Evolutionary conservation across 2,329 filamentous ascomycete species (phyloP), one percentile per base, ranked within the genome.

Genomic region (Bimuria novae-zelandiae): DNA sequence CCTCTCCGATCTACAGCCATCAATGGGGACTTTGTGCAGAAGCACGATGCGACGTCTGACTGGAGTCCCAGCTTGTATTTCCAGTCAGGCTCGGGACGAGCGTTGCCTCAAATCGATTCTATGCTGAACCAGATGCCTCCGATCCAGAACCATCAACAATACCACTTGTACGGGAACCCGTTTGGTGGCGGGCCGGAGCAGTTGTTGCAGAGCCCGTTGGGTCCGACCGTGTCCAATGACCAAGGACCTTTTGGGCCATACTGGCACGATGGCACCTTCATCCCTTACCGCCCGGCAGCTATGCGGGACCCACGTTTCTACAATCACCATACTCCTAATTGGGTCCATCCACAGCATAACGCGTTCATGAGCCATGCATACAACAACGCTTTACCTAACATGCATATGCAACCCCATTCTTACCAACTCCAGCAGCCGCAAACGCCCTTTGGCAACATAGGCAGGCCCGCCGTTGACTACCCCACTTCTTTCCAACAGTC

Each of bases 111-210:
- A 47, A 79, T 85, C 58, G 84, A 87, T 64, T 87, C 84, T 4
- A 77, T 85, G 69, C 74, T 87, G 49, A 80, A 84, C 51, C 84
- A 87, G 67, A 79, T 80, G 52, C 75, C 82, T 5, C 75, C 86
- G 12, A 82, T 87, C 42, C 82, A 85, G 25, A 64, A 63, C 30
- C 66, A 69, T 32, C 77, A 84, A 52, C 84, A 85, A 45, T 80
- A 82, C 58, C 79, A 78, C 50, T 65, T 73, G 56, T 73, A 72
- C 41, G 69, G 66, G 5, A 64, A 67, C 27, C 65, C 65, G 7
- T 72, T 67, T 37, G 61, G 62, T 44, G 68, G 63, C 12, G 62
- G 64, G 12, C 64, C 73, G 59, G 70, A 68, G 7, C 65, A 67
- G 14, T 64, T 69, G 10, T 57, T 73, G 16, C 71, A 75, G 45